These are phyloP conservation scores for Xylaria grammica DNA, from an alignment of 495 filamentous ascomycete genomes.

Conservation along the genomic window DNA sequence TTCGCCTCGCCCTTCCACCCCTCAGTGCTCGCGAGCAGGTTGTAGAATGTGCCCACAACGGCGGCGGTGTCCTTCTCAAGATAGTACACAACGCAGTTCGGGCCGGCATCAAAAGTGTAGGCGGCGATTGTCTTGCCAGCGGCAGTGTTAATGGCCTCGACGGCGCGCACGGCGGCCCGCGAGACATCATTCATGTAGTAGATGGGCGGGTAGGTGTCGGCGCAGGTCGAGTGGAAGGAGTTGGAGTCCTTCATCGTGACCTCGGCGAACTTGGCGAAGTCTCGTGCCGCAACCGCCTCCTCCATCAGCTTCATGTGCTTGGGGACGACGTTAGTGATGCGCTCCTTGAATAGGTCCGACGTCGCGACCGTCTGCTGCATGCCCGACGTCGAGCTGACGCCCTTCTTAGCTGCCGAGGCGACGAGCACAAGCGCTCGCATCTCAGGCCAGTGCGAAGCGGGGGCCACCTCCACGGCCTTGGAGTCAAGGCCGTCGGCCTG, in stretches of 20 bases:
- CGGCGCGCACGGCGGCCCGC: slow-evolving; percentile 80
- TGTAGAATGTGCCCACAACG: slow-evolving; percentile 75
- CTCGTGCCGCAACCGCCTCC: slow-evolving; percentile 70
- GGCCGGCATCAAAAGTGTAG: slow-evolving; percentile 97
- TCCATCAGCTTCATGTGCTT: slow-evolving; percentile 86
- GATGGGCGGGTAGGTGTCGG: slow-evolving; percentile 95
- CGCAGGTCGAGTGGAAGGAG: slow-evolving; percentile 91
- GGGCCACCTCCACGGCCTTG: slow-evolving; percentile 82
- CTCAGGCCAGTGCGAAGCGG: slow-evolving; percentile 86
- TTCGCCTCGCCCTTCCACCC: slow-evolving; percentile 65
- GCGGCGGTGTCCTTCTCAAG: slow-evolving; percentile 72
- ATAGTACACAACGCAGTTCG: slow-evolving; percentile 96
- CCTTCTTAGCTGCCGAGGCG: slow-evolving; percentile 91
- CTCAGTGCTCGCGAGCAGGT: slow-evolving; percentile 54
- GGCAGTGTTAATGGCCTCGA: slow-evolving; percentile 82
- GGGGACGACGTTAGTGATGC: slow-evolving; percentile 77
- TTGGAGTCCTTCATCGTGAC: slow-evolving; percentile 97
- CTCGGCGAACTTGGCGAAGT: slow-evolving; percentile 87
- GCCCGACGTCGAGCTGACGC: slow-evolving; percentile 84
- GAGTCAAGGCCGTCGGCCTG: slow-evolving; percentile 80
- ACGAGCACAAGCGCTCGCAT: slow-evolving; percentile 94
- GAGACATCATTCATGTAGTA: slow-evolving; percentile 97
- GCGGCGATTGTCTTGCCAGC: slow-evolving; percentile 78
- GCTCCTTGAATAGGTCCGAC: slow-evolving; percentile 76
- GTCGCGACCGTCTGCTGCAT: slow-evolving; percentile 97